Conservation (phyloP, 192 early-diverging fungal species). For the Entomortierella parvispora region DNA sequence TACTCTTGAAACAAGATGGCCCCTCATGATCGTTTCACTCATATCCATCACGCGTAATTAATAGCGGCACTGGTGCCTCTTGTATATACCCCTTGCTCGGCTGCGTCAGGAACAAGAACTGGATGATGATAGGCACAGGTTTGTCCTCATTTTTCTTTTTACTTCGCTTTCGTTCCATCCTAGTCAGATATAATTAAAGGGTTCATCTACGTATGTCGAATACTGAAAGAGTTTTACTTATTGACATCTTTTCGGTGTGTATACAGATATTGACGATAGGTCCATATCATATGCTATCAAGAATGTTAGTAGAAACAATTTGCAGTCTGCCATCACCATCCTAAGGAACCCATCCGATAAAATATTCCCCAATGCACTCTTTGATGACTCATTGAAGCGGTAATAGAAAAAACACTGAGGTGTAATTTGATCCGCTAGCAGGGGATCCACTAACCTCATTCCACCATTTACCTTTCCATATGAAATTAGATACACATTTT, state of each 20-base stretch:
- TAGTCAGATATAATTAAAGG: no score
- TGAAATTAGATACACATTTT: slow-evolving; percentile 71
- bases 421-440: no score
- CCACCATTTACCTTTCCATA: no score
- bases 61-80: slow-evolving; percentile 88
- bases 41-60: no score
- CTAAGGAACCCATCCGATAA: slow-evolving; percentile 51
- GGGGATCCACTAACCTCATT: no score
- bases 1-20: no score
- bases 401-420: background rate
- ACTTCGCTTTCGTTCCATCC: background rate
- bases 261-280: slow-evolving; percentile 69
- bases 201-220: no score
- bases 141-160: slow-evolving; percentile 1
- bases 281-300: slow-evolving; percentile 69
- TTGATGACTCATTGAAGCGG: slow-evolving; percentile 4
- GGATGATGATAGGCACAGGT: slow-evolving; percentile 81
- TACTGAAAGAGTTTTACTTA: no score
- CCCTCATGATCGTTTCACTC: no score
- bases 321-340: slow-evolving; percentile 67
- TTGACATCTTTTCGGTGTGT: no score
- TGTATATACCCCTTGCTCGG: slow-evolving; percentile 93
- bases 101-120: slow-evolving; percentile 62
- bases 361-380: slow-evolving; percentile 12
- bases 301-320: slow-evolving; percentile 73